Evolutionary conservation across 208 protist genomes (phyloP), one percentile per base, ranked within the genome.

Genomic region (Borovskyia barvae): DNA sequence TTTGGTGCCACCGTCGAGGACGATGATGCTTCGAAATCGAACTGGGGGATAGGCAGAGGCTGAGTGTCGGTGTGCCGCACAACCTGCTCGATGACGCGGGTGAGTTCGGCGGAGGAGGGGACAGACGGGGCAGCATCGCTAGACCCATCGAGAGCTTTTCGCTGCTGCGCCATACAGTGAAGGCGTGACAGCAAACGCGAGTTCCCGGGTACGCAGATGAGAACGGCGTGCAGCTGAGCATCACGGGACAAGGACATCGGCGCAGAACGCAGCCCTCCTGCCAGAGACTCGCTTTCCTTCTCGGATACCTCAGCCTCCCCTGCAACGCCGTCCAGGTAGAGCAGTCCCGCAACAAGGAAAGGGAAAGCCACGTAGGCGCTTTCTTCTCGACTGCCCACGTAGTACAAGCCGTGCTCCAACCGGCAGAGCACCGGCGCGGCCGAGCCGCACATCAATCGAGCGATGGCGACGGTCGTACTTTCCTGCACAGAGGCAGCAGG

Each of bases 321-420:
- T 35, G 20, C 49, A n/a, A 56, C 25, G 54, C 55, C 26, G 28
- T 70, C 64, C 11, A 62, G 40, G 52, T 70, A 80, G 28, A 67
- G 55, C 25, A 80, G 57, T 0, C 62, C 66, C n/a, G 66, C 66
- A 17, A 80, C 48, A 35, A 80, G 24, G 32, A 80, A 72, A 3
- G 62, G 62, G 47, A 70, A 63, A 29, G 62, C 52, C 17, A 53
- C 53, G 35, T 71, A 67, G 40, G 71, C 58, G 37, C 63, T 65
- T 48, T 75, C 66, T 28, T 25, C 46, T 11, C 73, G 61, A 14
- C 66, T 60, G 50, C 73, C 73, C 20, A 80, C 62, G 40, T 66
- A 75, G 58, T 80, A 80, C 52, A 73, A 71, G 45, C 73, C 64
- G 58, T 80, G 73, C 54, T 80, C 73, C 20, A 80, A 51, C 17